Percentiles rank a stretch among this genome's conserved stretches.
Evolutionary conservation across 257 asterid genomes (phyloP).

Genomic region (Apocynum venetum): DNA sequence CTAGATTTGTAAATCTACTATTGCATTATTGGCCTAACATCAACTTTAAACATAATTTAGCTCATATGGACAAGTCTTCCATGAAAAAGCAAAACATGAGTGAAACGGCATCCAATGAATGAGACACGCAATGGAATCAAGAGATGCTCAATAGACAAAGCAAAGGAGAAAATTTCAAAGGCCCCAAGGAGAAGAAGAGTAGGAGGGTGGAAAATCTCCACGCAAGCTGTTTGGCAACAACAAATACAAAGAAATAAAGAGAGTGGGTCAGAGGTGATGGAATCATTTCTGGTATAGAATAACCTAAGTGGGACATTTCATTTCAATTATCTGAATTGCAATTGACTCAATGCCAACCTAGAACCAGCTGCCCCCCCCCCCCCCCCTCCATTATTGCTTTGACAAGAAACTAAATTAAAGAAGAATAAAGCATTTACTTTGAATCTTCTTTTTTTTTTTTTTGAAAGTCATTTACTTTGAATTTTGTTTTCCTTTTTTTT

Average conservation of each 20-base stretch:
- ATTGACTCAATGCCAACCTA: neutral
- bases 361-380: neutral
- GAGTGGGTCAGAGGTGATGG: neutral
- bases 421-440: no score
- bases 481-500: no score
- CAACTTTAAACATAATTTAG: neutral
- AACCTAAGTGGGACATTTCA: neutral
- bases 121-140: neutral
- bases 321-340: neutral
- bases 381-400: neutral
- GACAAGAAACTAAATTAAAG: neutral
- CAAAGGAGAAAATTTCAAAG: neutral
- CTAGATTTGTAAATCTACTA: no score
- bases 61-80: neutral
- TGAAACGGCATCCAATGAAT: neutral
- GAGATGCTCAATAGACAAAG: neutral
- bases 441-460: no score
- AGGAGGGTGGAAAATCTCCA: neutral
- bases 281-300: neutral
- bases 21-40: no score
- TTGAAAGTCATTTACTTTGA: no score
- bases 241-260: neutral
- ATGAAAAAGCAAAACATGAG: neutral
- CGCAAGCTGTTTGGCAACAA: neutral
- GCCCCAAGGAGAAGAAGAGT: neutral